These are phyloP conservation scores for Neurospora pannonica DNA, from an alignment of 495 filamentous ascomycete species.

Conservation along the genomic window DNA sequence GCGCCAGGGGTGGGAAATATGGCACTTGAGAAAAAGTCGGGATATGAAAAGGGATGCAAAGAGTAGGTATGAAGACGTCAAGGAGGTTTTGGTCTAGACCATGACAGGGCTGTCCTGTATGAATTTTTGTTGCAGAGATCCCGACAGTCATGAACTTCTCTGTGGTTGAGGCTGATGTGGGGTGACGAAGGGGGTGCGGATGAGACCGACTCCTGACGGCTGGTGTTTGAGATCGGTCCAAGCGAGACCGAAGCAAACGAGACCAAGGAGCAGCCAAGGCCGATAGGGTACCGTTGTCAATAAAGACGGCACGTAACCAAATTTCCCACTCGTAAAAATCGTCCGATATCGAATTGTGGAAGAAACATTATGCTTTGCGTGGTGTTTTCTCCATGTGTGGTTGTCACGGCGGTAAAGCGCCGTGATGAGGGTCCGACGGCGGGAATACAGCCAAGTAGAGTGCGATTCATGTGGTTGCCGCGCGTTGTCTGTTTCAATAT, in stretches of 20 bases:
- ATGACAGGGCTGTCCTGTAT: neutral
- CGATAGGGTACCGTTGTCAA: neutral
- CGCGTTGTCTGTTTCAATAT: neutral
- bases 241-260: slow-evolving; percentile 15
- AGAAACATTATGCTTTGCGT: neutral
- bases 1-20: neutral
- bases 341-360: neutral
- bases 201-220: slow-evolving; percentile 29
- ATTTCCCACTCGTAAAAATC: neutral
- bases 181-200: slow-evolving; percentile 10
- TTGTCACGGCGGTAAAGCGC: neutral
- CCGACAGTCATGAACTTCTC: neutral
- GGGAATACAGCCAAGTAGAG: neutral
- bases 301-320: neutral
- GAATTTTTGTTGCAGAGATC: neutral
- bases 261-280: neutral
- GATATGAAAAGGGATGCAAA: neutral
- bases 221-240: slow-evolving; percentile 25
- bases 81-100: neutral
- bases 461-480: neutral
- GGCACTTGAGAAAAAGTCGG: neutral
- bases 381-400: neutral
- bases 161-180: slow-evolving; percentile 18
- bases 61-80: neutral
- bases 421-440: neutral